These are phyloP conservation scores for Aspergillus ibericus DNA, from an alignment of 2,329 filamentous ascomycete species.

Conservation along the genomic window DNA sequence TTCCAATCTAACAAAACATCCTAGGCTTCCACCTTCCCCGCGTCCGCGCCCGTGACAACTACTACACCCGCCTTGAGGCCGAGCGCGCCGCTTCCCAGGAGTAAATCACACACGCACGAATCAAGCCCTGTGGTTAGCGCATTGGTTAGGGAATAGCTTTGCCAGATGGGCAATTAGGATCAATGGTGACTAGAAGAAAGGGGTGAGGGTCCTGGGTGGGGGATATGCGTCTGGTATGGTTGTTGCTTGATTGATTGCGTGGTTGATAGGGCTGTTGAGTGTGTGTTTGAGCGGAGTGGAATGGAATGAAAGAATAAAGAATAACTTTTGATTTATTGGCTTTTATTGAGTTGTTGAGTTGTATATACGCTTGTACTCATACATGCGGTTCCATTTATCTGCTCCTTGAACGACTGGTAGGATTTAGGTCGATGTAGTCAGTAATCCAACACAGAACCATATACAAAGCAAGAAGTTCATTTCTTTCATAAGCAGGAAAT, in stretches of 20 bases:
- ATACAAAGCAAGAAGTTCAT: constrained; percentile 15
- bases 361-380: constrained; percentile 31
- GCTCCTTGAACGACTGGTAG: too few relatives aligned
- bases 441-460: too few relatives aligned
- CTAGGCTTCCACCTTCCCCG: constrained; percentile 65
- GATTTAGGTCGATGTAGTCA: too few relatives aligned
- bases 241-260: background rate
- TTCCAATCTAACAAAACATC: background rate
- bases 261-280: constrained; percentile 1
- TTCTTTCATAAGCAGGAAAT: constrained; percentile 26
- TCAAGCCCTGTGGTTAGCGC: constrained; percentile 9
- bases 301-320: constrained; percentile 6
- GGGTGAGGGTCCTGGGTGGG: background rate
- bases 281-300: background rate
- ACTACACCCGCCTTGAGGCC: constrained; percentile 64
- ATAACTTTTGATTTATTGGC: constrained; percentile 14
- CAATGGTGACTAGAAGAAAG: background rate
- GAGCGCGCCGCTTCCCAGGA: constrained; percentile 51
- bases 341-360: constrained; percentile 6
- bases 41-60: constrained; percentile 62
- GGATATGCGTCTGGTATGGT: background rate
- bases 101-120: constrained; percentile 23
- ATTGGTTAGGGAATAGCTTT: constrained; percentile 1
- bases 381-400: background rate
- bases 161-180: background rate